phyloP scores from a whole-genome alignment of 768 basidiomycete species.

The Piloderma croceum region DNA sequence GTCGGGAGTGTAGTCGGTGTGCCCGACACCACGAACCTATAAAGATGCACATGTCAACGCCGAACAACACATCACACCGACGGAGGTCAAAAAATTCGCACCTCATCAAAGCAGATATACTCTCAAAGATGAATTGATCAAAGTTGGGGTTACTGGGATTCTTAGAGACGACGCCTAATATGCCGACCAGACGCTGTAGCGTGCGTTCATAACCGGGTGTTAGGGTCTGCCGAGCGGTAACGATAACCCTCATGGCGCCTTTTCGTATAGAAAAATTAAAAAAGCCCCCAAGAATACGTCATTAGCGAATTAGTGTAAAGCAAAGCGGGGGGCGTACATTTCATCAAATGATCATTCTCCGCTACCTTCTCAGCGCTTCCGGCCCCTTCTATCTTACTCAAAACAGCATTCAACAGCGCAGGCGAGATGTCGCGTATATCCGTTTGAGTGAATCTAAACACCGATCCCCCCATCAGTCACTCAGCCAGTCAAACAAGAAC shows the following conservation, averaged over 20 bases:
- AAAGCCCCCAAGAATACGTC: background rate
- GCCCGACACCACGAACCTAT: slow-evolving; percentile 75
- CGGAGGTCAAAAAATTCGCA: slow-evolving; percentile 22
- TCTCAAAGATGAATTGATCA: slow-evolving; percentile 97
- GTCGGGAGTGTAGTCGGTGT: slow-evolving; percentile 58
- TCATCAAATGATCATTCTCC: slow-evolving; percentile 97
- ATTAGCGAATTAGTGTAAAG: slow-evolving; percentile 6
- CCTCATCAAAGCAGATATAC: slow-evolving; percentile 90
- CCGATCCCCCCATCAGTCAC: too few relatives aligned
- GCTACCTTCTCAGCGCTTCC: slow-evolving; percentile 87
- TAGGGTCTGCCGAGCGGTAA: slow-evolving; percentile 79
- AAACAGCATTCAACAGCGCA: slow-evolving; percentile 61
- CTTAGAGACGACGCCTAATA: slow-evolving; percentile 83
- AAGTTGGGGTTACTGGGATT: slow-evolving; percentile 98
- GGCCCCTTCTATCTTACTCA: slow-evolving; percentile 74
- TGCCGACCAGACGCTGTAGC: slow-evolving; percentile 69
- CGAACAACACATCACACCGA: slow-evolving; percentile 1
- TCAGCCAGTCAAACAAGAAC: slow-evolving; percentile 1
- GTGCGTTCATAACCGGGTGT: slow-evolving; percentile 60
- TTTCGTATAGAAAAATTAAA: background rate
- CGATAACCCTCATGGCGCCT: slow-evolving; percentile 92
- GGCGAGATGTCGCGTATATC: slow-evolving; percentile 85
- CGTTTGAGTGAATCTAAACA: slow-evolving; percentile 73
- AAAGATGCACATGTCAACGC: slow-evolving; percentile 2
- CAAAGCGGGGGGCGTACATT: slow-evolving; percentile 53